Evolutionary conservation across 1,284 basidiomycete genomes (phyloP).

Genomic region (Lignosus rhinocerotis): DNA sequence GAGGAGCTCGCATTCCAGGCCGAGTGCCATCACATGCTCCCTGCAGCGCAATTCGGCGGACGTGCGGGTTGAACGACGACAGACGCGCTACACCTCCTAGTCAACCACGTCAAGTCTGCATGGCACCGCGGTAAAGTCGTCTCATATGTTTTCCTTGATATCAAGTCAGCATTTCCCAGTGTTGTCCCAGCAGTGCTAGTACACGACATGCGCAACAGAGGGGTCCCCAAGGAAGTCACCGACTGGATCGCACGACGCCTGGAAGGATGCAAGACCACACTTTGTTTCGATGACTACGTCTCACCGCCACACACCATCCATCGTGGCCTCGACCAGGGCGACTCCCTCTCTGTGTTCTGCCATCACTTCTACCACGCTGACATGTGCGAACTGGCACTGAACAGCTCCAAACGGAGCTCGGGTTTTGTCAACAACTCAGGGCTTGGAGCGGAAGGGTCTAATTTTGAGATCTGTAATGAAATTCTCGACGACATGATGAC

Average conservation of each 20-base stretch:
- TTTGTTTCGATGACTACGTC: not conserved
- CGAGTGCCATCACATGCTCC: constrained; percentile 28
- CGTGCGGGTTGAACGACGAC: constrained; percentile 36
- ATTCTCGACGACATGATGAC: constrained; percentile 21
- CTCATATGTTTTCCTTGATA: constrained; percentile 38
- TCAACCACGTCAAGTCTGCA: constrained; percentile 33
- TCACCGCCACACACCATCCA: not conserved
- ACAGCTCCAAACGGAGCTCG: constrained; percentile 19
- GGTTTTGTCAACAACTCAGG: constrained; percentile 32
- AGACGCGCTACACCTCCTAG: constrained; percentile 38
- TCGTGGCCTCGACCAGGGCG: not conserved
- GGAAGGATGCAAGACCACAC: not conserved
- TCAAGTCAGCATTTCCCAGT: constrained; percentile 43
- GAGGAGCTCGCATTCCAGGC: constrained; percentile 25
- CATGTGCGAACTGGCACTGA: constrained; percentile 19
- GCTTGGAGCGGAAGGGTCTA: not conserved
- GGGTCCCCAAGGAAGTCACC: constrained; percentile 28
- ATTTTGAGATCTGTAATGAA: not conserved
- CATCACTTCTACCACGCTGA: constrained; percentile 34
- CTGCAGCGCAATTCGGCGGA: constrained; percentile 37
- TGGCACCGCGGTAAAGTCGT: constrained; percentile 37
- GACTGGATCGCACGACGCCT: constrained; percentile 19
- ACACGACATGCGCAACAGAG: constrained; percentile 31
- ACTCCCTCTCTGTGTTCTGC: not conserved
- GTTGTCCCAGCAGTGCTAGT: constrained; percentile 19